These are phyloP conservation scores for Alternaria gansuensis DNA, from an alignment of 2,329 filamentous ascomycete species.

Conservation along the genomic window DNA sequence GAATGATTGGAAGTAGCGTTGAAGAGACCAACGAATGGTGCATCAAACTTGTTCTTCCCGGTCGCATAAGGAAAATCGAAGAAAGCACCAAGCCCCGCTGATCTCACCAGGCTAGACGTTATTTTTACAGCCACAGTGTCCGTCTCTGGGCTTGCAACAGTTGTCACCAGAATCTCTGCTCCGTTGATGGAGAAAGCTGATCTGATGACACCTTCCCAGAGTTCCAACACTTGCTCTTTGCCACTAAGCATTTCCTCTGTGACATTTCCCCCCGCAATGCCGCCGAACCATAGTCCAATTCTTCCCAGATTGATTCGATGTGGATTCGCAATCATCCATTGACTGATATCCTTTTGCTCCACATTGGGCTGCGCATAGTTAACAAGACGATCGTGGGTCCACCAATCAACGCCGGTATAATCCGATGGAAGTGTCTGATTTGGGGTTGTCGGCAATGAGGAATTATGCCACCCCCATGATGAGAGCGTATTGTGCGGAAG, in stretches of 20 bases:
- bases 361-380: conserved; percentile 58
- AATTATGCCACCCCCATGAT: conserved; percentile 60
- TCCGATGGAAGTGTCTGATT: conserved; percentile 50
- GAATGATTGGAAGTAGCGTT: conserved; percentile 59
- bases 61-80: conserved; percentile 64
- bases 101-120: conserved; percentile 54
- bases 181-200: conserved; percentile 59
- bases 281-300: conserved; percentile 59
- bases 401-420: conserved; percentile 57
- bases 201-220: conserved; percentile 59
- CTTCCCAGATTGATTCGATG: conserved; percentile 62
- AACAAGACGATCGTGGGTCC: conserved; percentile 56
- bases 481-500: conserved; percentile 55
- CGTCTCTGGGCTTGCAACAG: conserved; percentile 57
- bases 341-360: conserved; percentile 54
- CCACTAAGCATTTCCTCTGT: conserved; percentile 54
- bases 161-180: conserved; percentile 55
- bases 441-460: conserved; percentile 53
- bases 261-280: conserved; percentile 53
- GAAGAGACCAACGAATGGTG: conserved; percentile 63
- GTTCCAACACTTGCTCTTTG: conserved; percentile 58
- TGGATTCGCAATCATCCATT: conserved; percentile 65
- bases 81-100: conserved; percentile 57
- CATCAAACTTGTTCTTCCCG: conserved; percentile 62
- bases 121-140: conserved; percentile 59